Evolutionary conservation across 805 yeast species (phyloP).

Genomic region (Pichia gijzeniarum): DNA sequence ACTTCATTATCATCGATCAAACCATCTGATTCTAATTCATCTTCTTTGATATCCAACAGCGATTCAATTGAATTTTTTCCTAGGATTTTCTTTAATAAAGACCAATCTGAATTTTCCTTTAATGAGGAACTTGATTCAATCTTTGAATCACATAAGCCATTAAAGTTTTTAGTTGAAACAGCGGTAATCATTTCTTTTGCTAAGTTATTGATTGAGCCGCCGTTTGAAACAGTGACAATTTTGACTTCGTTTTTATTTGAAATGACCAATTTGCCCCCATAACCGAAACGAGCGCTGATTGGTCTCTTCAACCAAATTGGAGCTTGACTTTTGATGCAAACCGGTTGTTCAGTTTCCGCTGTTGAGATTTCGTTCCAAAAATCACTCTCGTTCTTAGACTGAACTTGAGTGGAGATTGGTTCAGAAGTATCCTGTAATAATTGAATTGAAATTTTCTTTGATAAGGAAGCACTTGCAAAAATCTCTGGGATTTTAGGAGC

Average conservation of each 20-base stretch:
- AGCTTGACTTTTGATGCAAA: conserved; percentile 66
- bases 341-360: conserved; percentile 67
- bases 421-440: conserved; percentile 82
- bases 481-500: conserved; percentile 86
- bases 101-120: conserved; percentile 48
- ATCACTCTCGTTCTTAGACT: conserved; percentile 52
- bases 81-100: conserved; percentile 46
- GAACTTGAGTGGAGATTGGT: conserved; percentile 39
- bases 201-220: conserved; percentile 30
- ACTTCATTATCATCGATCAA: conserved; percentile 17
- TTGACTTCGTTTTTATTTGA: conserved; percentile 29
- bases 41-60: not conserved
- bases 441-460: conserved; percentile 75
- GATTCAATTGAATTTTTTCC: conserved; percentile 19
- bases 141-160: conserved; percentile 49
- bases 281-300: conserved; percentile 75
- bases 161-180: conserved; percentile 47
- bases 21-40: conserved; percentile 11
- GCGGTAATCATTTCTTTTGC: conserved; percentile 47
- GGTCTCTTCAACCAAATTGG: conserved; percentile 85
- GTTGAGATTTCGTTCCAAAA: conserved; percentile 79
- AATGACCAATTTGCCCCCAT: conserved; percentile 81
- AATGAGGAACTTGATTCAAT: conserved; percentile 30
- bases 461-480: conserved; percentile 84
- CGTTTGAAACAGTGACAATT: conserved; percentile 29